Evolutionary conservation across 2,329 filamentous ascomycete species (phyloP).

Genomic region (Mycogone perniciosa): DNA sequence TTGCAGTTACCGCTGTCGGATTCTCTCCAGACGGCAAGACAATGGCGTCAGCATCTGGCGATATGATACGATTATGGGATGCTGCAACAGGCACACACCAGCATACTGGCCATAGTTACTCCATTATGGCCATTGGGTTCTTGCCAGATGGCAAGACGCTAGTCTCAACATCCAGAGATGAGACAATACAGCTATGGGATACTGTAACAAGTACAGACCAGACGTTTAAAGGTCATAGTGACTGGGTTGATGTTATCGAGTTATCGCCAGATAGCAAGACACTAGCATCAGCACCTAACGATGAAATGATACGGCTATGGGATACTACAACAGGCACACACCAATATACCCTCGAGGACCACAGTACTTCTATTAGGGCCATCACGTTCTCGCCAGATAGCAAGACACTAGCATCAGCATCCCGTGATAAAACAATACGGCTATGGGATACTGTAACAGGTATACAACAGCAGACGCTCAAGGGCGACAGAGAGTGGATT

Average conservation of each 20-base stretch:
- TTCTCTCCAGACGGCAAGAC: conserved; percentile 15
- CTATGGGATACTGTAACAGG: conserved; percentile 13
- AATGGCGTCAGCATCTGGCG: conserved; percentile 14
- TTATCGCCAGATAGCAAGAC: conserved; percentile 17
- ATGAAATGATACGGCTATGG: conserved; percentile 17
- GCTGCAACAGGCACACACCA: background rate
- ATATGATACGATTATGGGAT: conserved; percentile 16
- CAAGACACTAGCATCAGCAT: conserved; percentile 14
- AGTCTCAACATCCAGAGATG: too few species aligned
- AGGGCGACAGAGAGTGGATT: background rate
- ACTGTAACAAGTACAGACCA: too few species aligned
- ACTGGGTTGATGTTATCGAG: conserved; percentile 8
- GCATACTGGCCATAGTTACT: too few species aligned
- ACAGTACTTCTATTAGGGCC: conserved; percentile 11
- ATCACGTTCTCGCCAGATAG: conserved; percentile 17
- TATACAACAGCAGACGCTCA: background rate
- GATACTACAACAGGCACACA: conserved; percentile 9
- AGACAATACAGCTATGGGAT: too few species aligned
- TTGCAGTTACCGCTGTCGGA: conserved; percentile 9
- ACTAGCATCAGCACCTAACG: conserved; percentile 16
- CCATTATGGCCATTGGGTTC: too few species aligned
- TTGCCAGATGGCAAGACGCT: too few species aligned
- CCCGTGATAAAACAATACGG: conserved; percentile 11
- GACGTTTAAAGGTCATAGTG: conserved; percentile 16
- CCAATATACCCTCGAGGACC: conserved; percentile 16